Evolutionary conservation across 2,329 filamentous ascomycete species (phyloP), one percentile per base, ranked within the genome.

Genomic region (Elsinoe arachidis): DNA sequence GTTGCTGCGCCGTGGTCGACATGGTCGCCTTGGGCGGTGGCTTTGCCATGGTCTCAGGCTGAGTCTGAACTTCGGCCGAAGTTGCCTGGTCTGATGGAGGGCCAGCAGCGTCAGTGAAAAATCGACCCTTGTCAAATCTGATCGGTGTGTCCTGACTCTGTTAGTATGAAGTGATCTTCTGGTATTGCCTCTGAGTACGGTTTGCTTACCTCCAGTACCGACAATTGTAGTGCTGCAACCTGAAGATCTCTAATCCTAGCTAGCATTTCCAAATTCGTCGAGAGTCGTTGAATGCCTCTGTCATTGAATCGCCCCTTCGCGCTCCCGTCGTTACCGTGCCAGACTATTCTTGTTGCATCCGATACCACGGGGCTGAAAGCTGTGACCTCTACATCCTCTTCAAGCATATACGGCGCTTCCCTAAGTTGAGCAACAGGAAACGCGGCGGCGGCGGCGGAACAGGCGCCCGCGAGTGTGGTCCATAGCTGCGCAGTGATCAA

Each of bases 371-470:
- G 84, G 61, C 77, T 75, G 66, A 88, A 88, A 1, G 81, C 83
- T 60, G 87, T 73, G 2, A 81, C 85, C 56, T 83, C 80, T 58
- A 80, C 79, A 66, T 88, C 85, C 67, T 88, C 85, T 60, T 85
- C 80, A 2, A 88, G 74, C 64, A 88, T 74, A 66, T 88, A 87
- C 11, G 76, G 73, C 26, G 85, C 70, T 38, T 76, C 72, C 2
- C 78, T 76, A 30, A 87, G 73, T 41, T 78, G 73, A 49, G 76
- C 72, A 30, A 82, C 76, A 17, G 82, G 77, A 62, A 86, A 87
- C 15, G 76, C 78, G 2, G 78, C 78, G 7, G 77, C 77, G 26
- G 87, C 70, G 11, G 81, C 72, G 38, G 81, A 85, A 53, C 87
- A 68, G 0, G 80, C 80, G 39, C 76, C 77, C n/a, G 82, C 80